Percentiles rank a stretch among this genome's conserved stretches.
phyloP scores from a whole-genome alignment of 2,329 filamentous ascomycete genomes.

The Fusarium sp. region DNA sequence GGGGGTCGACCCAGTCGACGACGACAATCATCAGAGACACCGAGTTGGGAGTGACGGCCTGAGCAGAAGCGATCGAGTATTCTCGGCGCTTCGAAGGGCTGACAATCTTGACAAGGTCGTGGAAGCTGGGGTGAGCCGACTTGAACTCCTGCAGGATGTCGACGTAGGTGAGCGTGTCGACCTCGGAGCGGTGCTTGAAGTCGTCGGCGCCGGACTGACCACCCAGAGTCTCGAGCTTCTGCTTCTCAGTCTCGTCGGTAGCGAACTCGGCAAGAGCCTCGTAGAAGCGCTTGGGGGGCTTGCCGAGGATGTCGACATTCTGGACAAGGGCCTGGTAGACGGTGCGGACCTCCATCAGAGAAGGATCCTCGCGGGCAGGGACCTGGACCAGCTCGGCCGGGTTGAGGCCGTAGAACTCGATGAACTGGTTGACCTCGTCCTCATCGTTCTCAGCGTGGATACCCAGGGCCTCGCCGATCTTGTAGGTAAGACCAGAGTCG shows the following conservation, averaged over 20 bases:
- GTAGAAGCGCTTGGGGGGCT: constrained; percentile 98
- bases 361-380: constrained; percentile 83
- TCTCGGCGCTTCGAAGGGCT: constrained; percentile 95
- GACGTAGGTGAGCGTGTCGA: constrained; percentile 92
- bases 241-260: constrained; percentile 85
- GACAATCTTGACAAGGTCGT: constrained; percentile 90
- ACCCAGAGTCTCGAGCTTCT: constrained; percentile 82
- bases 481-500: constrained; percentile 91
- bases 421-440: constrained; percentile 85
- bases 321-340: constrained; percentile 93
- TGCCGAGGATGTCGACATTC: constrained; percentile 96
- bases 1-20: constrained; percentile 93
- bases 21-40: constrained; percentile 97
- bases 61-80: constrained; percentile 98
- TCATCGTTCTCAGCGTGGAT: constrained; percentile 96
- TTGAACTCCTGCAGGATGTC: constrained; percentile 92
- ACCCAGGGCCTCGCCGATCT: constrained; percentile 96
- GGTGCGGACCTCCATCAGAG: constrained; percentile 87
- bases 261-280: constrained; percentile 91
- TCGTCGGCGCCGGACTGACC: constrained; percentile 86
- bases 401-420: constrained; percentile 89
- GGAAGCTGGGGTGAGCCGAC: constrained; percentile 90
- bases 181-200: constrained; percentile 92
- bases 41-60: constrained; percentile 91
- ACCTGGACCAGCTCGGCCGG: constrained; percentile 91